Evolutionary conservation across 345 rosid genomes (phyloP), one percentile per base, ranked within the genome.

Genomic region (Populus tremula): DNA sequence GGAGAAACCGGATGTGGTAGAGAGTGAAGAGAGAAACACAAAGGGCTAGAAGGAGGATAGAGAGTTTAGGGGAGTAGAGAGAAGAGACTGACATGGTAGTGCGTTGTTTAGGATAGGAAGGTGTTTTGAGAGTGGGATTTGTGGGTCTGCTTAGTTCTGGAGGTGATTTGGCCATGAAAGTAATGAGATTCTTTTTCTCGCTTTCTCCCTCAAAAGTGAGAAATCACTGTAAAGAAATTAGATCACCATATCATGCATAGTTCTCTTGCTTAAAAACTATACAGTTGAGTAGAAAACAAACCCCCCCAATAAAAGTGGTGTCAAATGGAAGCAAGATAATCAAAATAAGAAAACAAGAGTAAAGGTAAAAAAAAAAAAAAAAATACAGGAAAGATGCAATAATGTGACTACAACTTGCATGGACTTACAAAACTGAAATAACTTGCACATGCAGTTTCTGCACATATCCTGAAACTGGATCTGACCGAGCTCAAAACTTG

Each of bases 1-100:
- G 78, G 71, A 86, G 85, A 56, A 83, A 83, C 35, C 56, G 79
- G 82, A 86, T 85, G 70, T 86, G 86, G 49, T 73, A 77, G 79
- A 88, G 64, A 67, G 81, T 23, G 56, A 88, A 77, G 73, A 82
- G 80, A 59, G 65, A 54, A 35, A 72, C 77, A 66, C 78, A 80
- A 50, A 53, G 41, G 21, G 86, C 41, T 53, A 85, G 36, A 20
- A 82, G 35, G 39, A 64, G 39, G 77, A 85, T 49, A 14, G 75
- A 80, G 18, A 81, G 80, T 49, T 83, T 83, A 6, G 85, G 82
- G 39, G 83, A 76, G 35, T 27, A 74, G 72, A 64, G 75, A 2
- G 80, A 68, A 61, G 72, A 35, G 27, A 70, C 39, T n/a, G 71
- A 54, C 50, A 70, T 49, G 65, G 18, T 71, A 8, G 17, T 27